Percentiles rank a stretch among this genome's conserved stretches.
These are phyloP conservation scores for Hypoxylon trugodes DNA, from an alignment of 495 filamentous ascomycete genomes.

Conservation along the genomic window DNA sequence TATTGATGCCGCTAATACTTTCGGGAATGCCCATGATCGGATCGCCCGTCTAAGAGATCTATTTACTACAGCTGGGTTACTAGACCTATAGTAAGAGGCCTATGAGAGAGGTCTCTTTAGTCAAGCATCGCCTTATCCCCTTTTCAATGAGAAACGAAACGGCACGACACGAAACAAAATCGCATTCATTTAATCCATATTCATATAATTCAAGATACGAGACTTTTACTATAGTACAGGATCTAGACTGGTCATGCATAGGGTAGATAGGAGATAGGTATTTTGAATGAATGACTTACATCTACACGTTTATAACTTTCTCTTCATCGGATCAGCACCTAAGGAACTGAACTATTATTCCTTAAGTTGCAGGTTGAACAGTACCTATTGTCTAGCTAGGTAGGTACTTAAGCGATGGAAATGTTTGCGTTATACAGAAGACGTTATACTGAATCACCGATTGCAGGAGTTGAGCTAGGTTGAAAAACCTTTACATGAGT, in stretches of 20 bases:
- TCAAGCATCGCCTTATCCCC: neutral
- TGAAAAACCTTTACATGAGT: too few relatives aligned
- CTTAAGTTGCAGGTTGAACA: constrained; percentile 2
- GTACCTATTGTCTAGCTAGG: neutral
- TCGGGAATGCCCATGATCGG: too few relatives aligned
- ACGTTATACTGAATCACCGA: too few relatives aligned
- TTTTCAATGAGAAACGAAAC: constrained; percentile 19
- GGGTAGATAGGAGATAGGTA: neutral
- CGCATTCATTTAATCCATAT: neutral
- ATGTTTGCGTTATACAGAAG: neutral
- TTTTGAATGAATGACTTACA: too few relatives aligned
- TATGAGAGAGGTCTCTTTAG: neutral
- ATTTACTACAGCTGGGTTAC: too few relatives aligned
- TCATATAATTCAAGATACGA: constrained; percentile 4
- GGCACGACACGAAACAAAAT: neutral
- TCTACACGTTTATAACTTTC: too few relatives aligned
- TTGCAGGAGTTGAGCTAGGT: too few relatives aligned
- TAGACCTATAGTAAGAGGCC: too few relatives aligned
- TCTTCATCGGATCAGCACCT: too few relatives aligned
- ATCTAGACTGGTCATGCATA: constrained; percentile 31
- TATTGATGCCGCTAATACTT: too few relatives aligned
- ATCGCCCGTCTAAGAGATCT: too few relatives aligned
- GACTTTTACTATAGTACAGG: constrained; percentile 16
- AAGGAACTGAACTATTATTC: too few relatives aligned
- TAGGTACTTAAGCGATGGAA: neutral